phyloP scores from a whole-genome alignment of 352 stramenopile genomes.

The Albugo candida region DNA sequence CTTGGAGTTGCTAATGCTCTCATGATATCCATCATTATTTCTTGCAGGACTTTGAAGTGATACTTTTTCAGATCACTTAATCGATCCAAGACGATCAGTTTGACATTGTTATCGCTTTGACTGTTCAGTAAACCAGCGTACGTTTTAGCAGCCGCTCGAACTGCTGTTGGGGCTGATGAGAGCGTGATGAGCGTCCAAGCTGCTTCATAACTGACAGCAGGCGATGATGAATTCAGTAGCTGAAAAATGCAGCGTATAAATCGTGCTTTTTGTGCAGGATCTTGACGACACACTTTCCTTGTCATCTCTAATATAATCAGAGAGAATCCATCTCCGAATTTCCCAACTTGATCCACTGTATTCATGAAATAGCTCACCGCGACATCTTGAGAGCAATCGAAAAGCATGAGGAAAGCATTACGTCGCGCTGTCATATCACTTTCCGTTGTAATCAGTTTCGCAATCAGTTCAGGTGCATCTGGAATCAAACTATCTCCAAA shows the following conservation, averaged over 20 bases:
- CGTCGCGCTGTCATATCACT: constrained; percentile 86
- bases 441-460: constrained; percentile 86
- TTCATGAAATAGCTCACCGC: constrained; percentile 97
- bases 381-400: constrained; percentile 93
- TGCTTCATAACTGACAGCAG: constrained; percentile 94
- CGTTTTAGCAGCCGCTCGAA: constrained; percentile 92
- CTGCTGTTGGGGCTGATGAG: constrained; percentile 93
- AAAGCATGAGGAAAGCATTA: constrained; percentile 99
- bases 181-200: constrained; percentile 98
- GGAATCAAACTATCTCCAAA: constrained; percentile 90
- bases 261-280: constrained; percentile 95
- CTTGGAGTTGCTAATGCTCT: constrained; percentile 91
- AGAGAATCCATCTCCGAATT: constrained; percentile 96
- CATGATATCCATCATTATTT: constrained; percentile 99
- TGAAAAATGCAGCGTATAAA: constrained; percentile 98
- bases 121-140: constrained; percentile 95
- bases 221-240: constrained; percentile 86
- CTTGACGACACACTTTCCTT: constrained; percentile 93
- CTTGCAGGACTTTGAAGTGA: constrained; percentile 93
- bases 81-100: constrained; percentile 98
- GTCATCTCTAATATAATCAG: constrained; percentile 98
- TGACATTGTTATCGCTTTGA: constrained; percentile 99
- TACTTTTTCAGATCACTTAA: constrained; percentile 95
- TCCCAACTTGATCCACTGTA: constrained; percentile 89
- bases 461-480: constrained; percentile 96